Evolutionary conservation across 768 basidiomycete genomes (phyloP).

Genomic region (Rhodocollybia butyracea): DNA sequence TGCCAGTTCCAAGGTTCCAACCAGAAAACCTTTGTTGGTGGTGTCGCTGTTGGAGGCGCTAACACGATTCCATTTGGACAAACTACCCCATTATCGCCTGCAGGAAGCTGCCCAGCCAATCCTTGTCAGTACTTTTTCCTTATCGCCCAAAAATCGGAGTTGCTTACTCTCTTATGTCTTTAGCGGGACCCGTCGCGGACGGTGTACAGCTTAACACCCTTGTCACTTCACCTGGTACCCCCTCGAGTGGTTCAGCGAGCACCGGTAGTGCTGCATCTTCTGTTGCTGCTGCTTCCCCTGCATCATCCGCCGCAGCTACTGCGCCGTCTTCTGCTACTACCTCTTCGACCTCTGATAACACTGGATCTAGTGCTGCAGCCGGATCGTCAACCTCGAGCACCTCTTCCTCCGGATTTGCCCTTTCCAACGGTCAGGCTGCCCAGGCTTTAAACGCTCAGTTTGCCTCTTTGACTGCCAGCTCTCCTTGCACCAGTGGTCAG

Average conservation of each 20-base stretch:
- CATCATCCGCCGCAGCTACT: neutral
- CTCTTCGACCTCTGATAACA: constrained; percentile 3
- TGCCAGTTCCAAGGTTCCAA: constrained; percentile 53
- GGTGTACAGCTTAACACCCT: constrained; percentile 40
- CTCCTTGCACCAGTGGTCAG: constrained; percentile 45
- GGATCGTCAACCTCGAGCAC: neutral
- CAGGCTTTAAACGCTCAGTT: constrained; percentile 53
- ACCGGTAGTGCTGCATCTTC: constrained; percentile 6
- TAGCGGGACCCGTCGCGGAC: constrained; percentile 50
- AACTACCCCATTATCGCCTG: constrained; percentile 34
- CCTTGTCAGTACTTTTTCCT: no score
- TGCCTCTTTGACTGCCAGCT: constrained; percentile 37
- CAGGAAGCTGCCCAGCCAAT: constrained; percentile 51
- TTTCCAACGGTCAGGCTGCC: constrained; percentile 47
- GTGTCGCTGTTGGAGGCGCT: constrained; percentile 33
- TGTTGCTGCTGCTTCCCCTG: constrained; percentile 7
- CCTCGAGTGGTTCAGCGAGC: constrained; percentile 8
- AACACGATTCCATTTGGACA: constrained; percentile 56
- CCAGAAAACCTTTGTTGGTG: constrained; percentile 41
- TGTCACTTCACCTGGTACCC: constrained; percentile 30
- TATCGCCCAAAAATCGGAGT: no score
- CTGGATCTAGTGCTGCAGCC: constrained; percentile 4
- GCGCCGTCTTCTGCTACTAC: constrained; percentile 10
- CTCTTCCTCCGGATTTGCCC: constrained; percentile 12
- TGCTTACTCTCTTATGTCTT: no score